Evolutionary conservation across 768 basidiomycete genomes (phyloP), one percentile per base, ranked within the genome.

Genomic region (Lenzites betulinus): DNA sequence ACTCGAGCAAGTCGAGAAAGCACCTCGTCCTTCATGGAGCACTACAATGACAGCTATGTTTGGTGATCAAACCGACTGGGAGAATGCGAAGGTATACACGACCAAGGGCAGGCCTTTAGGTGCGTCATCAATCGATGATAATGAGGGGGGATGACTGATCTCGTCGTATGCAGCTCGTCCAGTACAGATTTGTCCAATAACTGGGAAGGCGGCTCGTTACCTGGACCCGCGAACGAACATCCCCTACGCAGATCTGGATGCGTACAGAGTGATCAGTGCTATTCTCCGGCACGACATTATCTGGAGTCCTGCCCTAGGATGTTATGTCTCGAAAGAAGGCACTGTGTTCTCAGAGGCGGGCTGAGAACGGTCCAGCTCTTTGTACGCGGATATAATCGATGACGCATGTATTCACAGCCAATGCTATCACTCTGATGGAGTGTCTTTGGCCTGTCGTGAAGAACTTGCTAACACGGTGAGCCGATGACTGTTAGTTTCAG

Each of bases 11-110:
- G 69, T 73, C 1, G 74, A 79, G 23, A 76, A 75, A 5, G 72
- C 74, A 0, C 72, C 76, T 0, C 84, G 84, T 59, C 87, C 89
- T 0, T 68, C 73, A 0, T 89, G 90, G 89, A 78, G 75, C 48
- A 83, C 88, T 30, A 92, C 89, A 12, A 90, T 95, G 88, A 67
- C 79, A 7, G 87, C 92, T 1, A 80, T 96, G 77, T 93, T 98
- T 66, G 94, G 95, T 1, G 79, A 89, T 51, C 89, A 95, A 65
- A 87, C 88, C 9, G 81, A 87, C 49, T 98, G 91, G 91, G 85
- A 89, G 51, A 81, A 87, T 28, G 59, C 90, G 22, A 84, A 79
- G 60, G 87, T 88, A 7, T 90, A 83, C 65, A 76, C 78, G 1
- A 79, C 83, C 23, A 89, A 86, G 71, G 78, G 78, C n/a, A 77